Evolutionary conservation across 23 red algal species (phyloP).

Genomic region (Agarophyton chilense): DNA sequence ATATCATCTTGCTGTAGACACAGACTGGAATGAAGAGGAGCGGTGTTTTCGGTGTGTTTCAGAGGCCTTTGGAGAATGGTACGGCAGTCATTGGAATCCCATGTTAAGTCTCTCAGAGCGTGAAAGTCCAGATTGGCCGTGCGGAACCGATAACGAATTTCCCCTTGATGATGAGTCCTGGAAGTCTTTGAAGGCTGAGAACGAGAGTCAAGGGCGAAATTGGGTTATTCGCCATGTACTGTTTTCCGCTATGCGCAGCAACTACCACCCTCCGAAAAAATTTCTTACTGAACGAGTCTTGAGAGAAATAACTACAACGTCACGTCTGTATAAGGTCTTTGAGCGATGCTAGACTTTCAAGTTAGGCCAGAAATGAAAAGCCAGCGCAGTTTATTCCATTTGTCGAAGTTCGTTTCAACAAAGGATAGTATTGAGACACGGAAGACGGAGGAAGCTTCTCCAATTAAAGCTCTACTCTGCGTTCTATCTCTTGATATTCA

Average conservation of each 20-base stretch:
- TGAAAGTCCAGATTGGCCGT: background rate
- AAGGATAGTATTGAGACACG: too few species aligned
- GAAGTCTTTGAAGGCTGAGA: background rate
- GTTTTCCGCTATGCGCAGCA: conserved; percentile 45
- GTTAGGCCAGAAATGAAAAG: too few species aligned
- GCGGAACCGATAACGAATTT: background rate
- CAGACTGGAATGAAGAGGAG: conserved; percentile 63
- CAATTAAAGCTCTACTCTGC: too few species aligned
- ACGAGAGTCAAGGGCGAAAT: background rate
- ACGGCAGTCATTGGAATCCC: conserved; percentile 58
- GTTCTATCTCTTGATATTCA: too few species aligned
- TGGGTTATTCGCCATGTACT: conserved; percentile 71
- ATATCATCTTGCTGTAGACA: conserved; percentile 54
- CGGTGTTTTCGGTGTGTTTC: conserved; percentile 57
- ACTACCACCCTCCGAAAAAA: conserved; percentile 67
- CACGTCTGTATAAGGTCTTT: conserved; percentile 87
- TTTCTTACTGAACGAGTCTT: conserved; percentile 61
- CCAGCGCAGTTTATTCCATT: too few species aligned
- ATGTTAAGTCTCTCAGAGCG: background rate
- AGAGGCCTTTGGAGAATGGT: conserved; percentile 44
- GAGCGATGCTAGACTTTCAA: conserved; percentile 95
- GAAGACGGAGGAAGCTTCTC: too few species aligned
- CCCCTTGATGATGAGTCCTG: background rate
- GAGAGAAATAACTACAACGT: conserved; percentile 70
- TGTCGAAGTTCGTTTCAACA: too few species aligned